Evolutionary conservation across 805 yeast genomes (phyloP).

Genomic region (Scheffersomyces stipitis): DNA sequence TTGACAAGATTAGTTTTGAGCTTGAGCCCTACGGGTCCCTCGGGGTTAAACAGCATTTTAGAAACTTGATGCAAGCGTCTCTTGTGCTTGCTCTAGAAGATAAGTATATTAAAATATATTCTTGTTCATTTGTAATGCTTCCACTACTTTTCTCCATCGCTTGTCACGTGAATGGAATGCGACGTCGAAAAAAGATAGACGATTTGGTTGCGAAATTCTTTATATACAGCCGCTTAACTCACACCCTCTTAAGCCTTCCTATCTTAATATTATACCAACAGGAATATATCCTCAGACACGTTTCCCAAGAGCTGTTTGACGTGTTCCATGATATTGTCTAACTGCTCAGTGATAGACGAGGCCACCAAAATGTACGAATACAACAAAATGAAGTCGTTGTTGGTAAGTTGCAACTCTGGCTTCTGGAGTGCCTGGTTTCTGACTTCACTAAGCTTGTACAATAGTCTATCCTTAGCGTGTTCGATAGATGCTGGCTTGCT

Average conservation of each 20-base stretch:
- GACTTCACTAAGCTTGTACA: conserved; percentile 62
- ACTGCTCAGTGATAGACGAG: conserved; percentile 61
- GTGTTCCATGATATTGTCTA: conserved; percentile 54
- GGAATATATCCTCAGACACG: conserved; percentile 61
- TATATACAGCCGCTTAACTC: no score
- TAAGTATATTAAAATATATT: no score
- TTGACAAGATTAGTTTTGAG: conserved; percentile 33
- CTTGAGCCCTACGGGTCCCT: conserved; percentile 38
- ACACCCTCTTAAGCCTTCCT: no score
- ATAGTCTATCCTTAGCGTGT: conserved; percentile 68
- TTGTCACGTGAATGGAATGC: no score
- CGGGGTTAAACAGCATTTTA: conserved; percentile 41
- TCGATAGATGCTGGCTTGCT: conserved; percentile 74
- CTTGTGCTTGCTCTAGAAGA: no score
- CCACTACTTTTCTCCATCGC: no score
- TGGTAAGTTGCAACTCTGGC: conserved; percentile 38
- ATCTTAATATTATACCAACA: conserved; percentile 29
- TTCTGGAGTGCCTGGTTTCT: conserved; percentile 28
- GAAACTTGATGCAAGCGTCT: no score
- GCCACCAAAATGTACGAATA: conserved; percentile 77
- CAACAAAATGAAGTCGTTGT: conserved; percentile 74
- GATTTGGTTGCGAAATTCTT: no score
- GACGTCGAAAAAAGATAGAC: no score
- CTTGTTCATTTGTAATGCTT: no score
- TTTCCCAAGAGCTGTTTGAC: conserved; percentile 65